Conservation (phyloP, 768 basidiomycete species). For the Candolleomyces eurysporus region DNA sequence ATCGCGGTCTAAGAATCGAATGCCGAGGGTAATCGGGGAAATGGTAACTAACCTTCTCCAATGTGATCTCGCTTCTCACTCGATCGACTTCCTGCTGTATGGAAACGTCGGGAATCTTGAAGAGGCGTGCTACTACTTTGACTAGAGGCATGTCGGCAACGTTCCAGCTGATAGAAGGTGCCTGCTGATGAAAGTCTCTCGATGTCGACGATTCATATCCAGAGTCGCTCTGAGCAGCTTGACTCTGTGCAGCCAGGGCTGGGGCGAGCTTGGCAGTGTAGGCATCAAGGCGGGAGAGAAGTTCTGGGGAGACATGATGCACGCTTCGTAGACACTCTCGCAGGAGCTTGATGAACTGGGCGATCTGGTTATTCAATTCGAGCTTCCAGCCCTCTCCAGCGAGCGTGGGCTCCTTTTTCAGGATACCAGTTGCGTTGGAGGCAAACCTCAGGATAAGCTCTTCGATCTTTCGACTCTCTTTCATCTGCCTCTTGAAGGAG, state of each 20-base stretch:
- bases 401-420: slow-evolving; percentile 87
- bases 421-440: slow-evolving; percentile 79
- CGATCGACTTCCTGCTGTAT: slow-evolving; percentile 75
- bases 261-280: slow-evolving; percentile 82
- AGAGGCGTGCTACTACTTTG: slow-evolving; percentile 62
- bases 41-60: slow-evolving; percentile 60
- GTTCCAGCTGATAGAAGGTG: slow-evolving; percentile 38
- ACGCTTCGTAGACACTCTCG: slow-evolving; percentile 73
- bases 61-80: slow-evolving; percentile 57
- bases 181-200: slow-evolving; percentile 31
- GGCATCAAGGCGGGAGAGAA: slow-evolving; percentile 76
- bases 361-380: slow-evolving; percentile 90
- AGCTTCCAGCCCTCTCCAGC: slow-evolving; percentile 89
- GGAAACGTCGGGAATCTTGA: slow-evolving; percentile 68
- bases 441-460: slow-evolving; percentile 97
- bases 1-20: slow-evolving; percentile 7
- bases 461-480: slow-evolving; percentile 96
- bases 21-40: background rate
- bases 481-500: slow-evolving; percentile 84
- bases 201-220: slow-evolving; percentile 64
- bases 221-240: slow-evolving; percentile 49
- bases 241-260: slow-evolving; percentile 31
- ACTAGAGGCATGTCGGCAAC: slow-evolving; percentile 81
- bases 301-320: slow-evolving; percentile 80
- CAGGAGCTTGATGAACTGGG: slow-evolving; percentile 82